These are phyloP conservation scores for Aphanoascus verrucosus DNA, from an alignment of 2,329 filamentous ascomycete species.

Conservation along the genomic window DNA sequence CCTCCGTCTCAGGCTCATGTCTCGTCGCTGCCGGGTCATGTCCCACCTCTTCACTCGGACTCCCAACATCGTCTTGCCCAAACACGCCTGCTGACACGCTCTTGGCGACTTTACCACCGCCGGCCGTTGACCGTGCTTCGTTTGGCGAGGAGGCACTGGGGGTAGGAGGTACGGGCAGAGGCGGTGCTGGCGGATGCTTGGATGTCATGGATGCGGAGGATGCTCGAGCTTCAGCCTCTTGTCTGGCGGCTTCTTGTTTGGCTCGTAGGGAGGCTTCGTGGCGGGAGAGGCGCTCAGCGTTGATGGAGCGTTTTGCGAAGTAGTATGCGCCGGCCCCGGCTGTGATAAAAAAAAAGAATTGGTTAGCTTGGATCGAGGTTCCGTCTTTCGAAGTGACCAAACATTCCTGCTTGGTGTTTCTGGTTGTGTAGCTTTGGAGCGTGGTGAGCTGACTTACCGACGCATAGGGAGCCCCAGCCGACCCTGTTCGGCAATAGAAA, in stretches of 20 bases:
- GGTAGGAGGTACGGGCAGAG: not conserved
- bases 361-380: not conserved
- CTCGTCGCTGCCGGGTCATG: constrained; percentile 75
- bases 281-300: constrained; percentile 68
- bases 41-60: constrained; percentile 61
- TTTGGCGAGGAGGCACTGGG: constrained; percentile 1
- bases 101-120: constrained; percentile 2
- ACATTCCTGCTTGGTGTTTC: not conserved
- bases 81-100: constrained; percentile 1
- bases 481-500: constrained; percentile 47
- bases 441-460: constrained; percentile 47
- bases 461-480: constrained; percentile 82
- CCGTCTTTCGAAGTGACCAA: not conserved
- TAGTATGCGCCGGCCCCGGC: constrained; percentile 88
- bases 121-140: not conserved
- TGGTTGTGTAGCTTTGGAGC: not conserved
- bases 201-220: not conserved
- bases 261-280: constrained; percentile 47
- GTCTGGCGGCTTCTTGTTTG: constrained; percentile 19
- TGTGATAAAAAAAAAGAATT: constrained; percentile 28
- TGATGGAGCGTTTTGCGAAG: constrained; percentile 91
- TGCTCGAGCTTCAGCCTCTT: constrained; percentile 10
- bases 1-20: constrained; percentile 64
- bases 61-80: constrained; percentile 42
- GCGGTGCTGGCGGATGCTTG: not conserved